Base-by-base conservation (phyloP, 2,329 filamentous ascomycete species). In the Lachnellula cervina region DNA sequence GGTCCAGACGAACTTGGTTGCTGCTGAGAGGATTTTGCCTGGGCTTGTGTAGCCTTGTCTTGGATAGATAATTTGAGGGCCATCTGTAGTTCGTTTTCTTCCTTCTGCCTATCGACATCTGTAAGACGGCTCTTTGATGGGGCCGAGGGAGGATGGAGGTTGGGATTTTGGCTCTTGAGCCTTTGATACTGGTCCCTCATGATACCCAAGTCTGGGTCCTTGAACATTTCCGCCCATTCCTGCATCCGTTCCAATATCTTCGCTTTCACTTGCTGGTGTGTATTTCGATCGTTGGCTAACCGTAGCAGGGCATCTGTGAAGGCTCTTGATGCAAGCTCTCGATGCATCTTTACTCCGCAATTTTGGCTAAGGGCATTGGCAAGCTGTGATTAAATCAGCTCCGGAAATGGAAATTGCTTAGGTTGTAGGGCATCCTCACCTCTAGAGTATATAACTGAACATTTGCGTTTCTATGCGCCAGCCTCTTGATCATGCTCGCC, bases 231-330 rank as follows among this genome's bases (percentile, higher is more conserved):
- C 55, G 88, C 86, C 94, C 94, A 99, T 62, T 93, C 90, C 71
- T 89, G 87, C 90, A 97, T 97, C 64, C 92, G 86, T 77, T 97
- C 93, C 57, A 97, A 75, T 62, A 99, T 96, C 81, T 97, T 97
- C 62, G 90, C 84, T 75, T 97, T 97, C 70, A 99, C 94, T 72
- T 96, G 90, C 70, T 88, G 87, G 72, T 97, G 94, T 51, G 93
- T 97, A 72, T 96, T 99, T 74, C 92, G 83, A 73, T 99, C 94
- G 75, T 87, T 90, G 62, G 94, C 92, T 57, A 99, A 82, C 69
- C 94, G 87, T 61, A 97, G 79, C 48, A 99, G 78, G 57, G 93
- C 90, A 70, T 99, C 94, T 62, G 94, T 99, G 71, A 89, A 89
- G 64, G 84, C 87, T 65, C 86, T 80, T 25, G 84, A 88, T 5